phyloP scores from a whole-genome alignment of 257 asterid genomes.

The Solanum etuberosum region DNA sequence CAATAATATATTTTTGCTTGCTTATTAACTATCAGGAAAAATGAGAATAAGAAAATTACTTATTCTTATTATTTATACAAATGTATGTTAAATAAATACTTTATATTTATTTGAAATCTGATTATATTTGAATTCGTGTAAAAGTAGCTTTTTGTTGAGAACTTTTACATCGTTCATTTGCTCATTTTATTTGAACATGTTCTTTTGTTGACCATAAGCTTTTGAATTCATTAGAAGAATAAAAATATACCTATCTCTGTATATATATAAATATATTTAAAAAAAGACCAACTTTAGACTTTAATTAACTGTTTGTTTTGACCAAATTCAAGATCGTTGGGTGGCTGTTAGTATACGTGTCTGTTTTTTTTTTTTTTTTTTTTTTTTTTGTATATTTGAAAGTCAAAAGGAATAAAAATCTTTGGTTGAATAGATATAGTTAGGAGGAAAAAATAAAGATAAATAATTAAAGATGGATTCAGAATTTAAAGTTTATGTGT shows the following conservation, averaged over 20 bases:
- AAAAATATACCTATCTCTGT: neutral
- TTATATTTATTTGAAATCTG: neutral
- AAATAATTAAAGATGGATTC: neutral
- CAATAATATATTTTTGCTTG: neutral
- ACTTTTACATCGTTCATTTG: neutral
- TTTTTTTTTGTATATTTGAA: neutral
- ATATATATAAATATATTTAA: too few species aligned
- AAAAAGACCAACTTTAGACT: neutral
- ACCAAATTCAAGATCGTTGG: neutral
- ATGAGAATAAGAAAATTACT: neutral
- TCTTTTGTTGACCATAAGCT: neutral
- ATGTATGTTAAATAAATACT: neutral
- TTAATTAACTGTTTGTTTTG: neutral
- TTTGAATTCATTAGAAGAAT: neutral
- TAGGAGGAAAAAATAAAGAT: neutral
- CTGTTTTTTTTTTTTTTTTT: neutral
- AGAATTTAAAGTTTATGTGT: neutral
- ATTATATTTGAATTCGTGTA: neutral
- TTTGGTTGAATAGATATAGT: neutral
- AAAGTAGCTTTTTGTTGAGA: neutral
- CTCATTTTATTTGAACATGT: neutral
- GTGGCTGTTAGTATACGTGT: neutral
- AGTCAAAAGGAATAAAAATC: too few species aligned
- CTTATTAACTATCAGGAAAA: neutral
- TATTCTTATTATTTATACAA: neutral